These are phyloP conservation scores for Raddia guianensis DNA, from an alignment of 176 grass and related monocot species.

Conservation along the genomic window DNA sequence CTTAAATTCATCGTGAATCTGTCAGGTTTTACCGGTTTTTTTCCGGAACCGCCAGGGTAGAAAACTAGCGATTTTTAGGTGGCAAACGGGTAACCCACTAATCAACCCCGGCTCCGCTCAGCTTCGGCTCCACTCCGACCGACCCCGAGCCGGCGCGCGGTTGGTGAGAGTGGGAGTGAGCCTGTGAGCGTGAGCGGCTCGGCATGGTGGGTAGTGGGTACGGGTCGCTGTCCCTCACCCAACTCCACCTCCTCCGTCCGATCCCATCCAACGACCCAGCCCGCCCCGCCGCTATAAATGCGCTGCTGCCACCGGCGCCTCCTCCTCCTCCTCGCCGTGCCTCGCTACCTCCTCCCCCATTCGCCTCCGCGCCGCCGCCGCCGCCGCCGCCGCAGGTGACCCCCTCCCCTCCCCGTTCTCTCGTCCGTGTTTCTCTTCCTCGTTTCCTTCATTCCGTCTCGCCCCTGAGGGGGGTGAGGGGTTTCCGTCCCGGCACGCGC, in stretches of 20 bases:
- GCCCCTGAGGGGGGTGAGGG: background rate
- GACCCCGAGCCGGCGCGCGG: too few relatives aligned
- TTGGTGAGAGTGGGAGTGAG: too few relatives aligned
- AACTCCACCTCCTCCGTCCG: background rate
- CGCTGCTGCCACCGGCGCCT: background rate
- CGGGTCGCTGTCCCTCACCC: conserved; percentile 51
- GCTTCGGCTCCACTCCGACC: too few relatives aligned
- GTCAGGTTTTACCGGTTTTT: too few relatives aligned
- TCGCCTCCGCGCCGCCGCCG: conserved; percentile 26
- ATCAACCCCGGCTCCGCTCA: too few relatives aligned
- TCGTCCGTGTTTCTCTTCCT: background rate
- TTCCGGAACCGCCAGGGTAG: too few relatives aligned
- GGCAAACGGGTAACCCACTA: too few relatives aligned
- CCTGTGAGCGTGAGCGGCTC: too few relatives aligned
- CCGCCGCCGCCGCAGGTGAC: conserved; percentile 36
- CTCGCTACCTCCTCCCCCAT: background rate
- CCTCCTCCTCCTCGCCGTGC: conserved; percentile 22
- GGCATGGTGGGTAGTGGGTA: conserved; percentile 42
- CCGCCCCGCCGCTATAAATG: conserved; percentile 38
- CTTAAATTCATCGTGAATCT: too few relatives aligned
- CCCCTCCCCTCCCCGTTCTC: background rate
- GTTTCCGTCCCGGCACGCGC: background rate
- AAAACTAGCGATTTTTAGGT: too few relatives aligned
- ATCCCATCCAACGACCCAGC: background rate
- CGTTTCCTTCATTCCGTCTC: too few relatives aligned